Base-by-base conservation (phyloP, 768 basidiomycete species). In the Boletus rex-veris region DNA sequence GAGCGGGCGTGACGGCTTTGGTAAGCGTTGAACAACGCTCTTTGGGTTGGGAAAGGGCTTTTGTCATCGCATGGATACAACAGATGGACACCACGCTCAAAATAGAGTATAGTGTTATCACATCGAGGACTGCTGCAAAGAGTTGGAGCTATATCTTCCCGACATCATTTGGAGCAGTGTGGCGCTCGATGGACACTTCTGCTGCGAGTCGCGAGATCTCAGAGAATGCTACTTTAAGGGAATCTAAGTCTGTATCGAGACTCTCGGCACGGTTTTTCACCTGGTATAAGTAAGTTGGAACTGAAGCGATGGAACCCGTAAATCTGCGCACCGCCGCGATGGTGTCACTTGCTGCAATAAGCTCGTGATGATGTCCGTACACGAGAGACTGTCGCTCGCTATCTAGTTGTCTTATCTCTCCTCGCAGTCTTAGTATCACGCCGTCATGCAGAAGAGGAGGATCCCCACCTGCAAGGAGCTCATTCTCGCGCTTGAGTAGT, bases 321-420 rank as follows among this genome's bases (percentile, higher is more conserved):
- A 44, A 21, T 39, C 12, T 31, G 61, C 84, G 18, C 70, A 93
- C 92, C 6, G 86, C 83, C 55, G 86, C 84, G 58, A 97, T 96
- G 9, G 94, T 96, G 62, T 93, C 90, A 54, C 88, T 92, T 3
- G 94, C 94, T 1, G 91, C 90, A 47, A 97, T 94, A 18, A 97
- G 84, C 59, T 97, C 94, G 54, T 94, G 92, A 63, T 97, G 94
- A 64, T 95, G 93, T 62, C 95, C 93, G 66, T 97, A 97, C 11
- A 97, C 93, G 41, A 97, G 76, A 9, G 89, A 88, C 69, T 97
- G 93, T 21, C 91, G 76, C 64, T 96, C 93, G 63, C 87, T 83
- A 52, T 96, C 92, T 14, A 97, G 73, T 57, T 92, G 82, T 31
- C 90, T 79, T 54, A 97, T 95, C 69, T 96, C 94, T 93, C 39